A percentile compares a stretch with the other conserved stretches of the same genome.
Conservation (phyloP, 2,329 filamentous ascomycete species). For the Ophiocordyceps unilateralis region DNA sequence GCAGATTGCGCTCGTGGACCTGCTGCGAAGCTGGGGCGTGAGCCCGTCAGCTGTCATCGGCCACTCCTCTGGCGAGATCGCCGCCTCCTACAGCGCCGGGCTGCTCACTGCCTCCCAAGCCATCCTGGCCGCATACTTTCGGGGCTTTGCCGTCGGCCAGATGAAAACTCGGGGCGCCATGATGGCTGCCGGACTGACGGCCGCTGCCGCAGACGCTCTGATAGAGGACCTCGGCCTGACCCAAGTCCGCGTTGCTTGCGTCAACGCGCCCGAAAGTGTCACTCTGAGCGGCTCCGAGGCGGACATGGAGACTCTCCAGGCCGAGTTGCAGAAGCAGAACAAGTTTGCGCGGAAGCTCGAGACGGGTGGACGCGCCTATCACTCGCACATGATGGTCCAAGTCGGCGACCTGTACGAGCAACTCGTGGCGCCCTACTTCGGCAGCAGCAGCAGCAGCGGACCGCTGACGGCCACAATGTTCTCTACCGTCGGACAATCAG, state of each 20-base stretch:
- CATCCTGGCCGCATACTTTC: conserved; percentile 6
- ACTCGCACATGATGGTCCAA: conserved; percentile 7
- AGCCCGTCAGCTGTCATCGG: conserved; percentile 19
- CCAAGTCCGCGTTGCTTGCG: conserved; percentile 7
- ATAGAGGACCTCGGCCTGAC: conserved; percentile 1
- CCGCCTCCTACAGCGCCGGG: conserved; percentile 10
- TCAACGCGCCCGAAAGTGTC: conserved; percentile 9
- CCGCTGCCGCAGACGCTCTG: conserved; percentile 2
- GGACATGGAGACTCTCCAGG: conserved; percentile 3
- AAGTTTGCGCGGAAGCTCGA: conserved; percentile 6
- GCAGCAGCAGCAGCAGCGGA: background rate
- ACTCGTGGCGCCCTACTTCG: background rate
- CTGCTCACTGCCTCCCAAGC: conserved; percentile 4
- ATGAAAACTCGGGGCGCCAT: conserved; percentile 6
- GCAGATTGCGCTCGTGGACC: conserved; percentile 17
- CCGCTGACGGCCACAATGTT: background rate
- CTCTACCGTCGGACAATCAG: background rate
- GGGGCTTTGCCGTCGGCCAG: conserved; percentile 4
- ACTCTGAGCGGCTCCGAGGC: conserved; percentile 8
- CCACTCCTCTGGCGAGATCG: conserved; percentile 16
- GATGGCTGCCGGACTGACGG: conserved; percentile 7
- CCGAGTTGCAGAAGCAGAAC: conserved; percentile 1
- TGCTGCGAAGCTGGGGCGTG: conserved; percentile 14
- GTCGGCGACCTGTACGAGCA: conserved; percentile 1
- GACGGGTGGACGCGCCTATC: conserved; percentile 7